Conservation (phyloP, 768 basidiomycete genomes). For the Suillus placidus region DNA sequence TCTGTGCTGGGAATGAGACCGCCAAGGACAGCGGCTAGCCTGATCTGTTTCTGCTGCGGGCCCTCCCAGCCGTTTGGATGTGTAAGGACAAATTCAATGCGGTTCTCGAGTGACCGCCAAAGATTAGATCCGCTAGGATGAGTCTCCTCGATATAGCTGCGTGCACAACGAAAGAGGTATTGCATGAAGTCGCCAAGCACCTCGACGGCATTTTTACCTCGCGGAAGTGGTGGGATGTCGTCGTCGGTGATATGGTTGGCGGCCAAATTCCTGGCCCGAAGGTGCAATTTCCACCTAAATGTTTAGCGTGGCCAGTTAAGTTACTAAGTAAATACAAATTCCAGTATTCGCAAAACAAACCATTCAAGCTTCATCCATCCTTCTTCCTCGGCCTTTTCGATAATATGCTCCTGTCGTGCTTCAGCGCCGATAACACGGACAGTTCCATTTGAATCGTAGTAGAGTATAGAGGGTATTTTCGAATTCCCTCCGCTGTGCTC, state of each 20-base stretch:
- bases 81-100: conserved; percentile 54
- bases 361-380: conserved; percentile 51
- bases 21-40: conserved; percentile 52
- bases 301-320: not conserved
- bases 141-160: conserved; percentile 49
- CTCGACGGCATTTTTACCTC: conserved; percentile 42
- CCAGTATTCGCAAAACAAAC: conserved; percentile 24
- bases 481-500: conserved; percentile 46
- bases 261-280: conserved; percentile 38
- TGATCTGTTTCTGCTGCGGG: conserved; percentile 57
- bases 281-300: conserved; percentile 41
- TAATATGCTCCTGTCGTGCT: conserved; percentile 42
- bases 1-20: conserved; percentile 48
- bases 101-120: conserved; percentile 47
- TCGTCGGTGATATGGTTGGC: conserved; percentile 35
- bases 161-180: conserved; percentile 48
- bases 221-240: conserved; percentile 44
- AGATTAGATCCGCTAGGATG: conserved; percentile 45
- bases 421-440: conserved; percentile 50
- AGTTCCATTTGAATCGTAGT: conserved; percentile 44
- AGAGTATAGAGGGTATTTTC: conserved; percentile 53
- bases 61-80: conserved; percentile 74
- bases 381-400: conserved; percentile 45
- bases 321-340: not conserved
- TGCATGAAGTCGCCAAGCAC: conserved; percentile 51